Evolutionary conservation across 192 early-diverging fungal species (phyloP).

Genomic region (Piromyces finnis): DNA sequence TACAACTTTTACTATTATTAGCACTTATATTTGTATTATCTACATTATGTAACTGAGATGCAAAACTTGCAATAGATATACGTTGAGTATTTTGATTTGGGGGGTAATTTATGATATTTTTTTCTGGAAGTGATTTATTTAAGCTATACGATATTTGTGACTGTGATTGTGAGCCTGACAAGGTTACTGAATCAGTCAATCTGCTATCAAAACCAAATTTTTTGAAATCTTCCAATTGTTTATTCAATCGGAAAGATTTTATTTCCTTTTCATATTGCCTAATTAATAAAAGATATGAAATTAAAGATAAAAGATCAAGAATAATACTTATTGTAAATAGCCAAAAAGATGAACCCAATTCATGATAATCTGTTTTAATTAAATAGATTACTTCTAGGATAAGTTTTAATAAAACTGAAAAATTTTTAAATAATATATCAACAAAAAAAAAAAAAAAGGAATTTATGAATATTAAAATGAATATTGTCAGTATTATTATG

Average conservation of each 20-base stretch:
- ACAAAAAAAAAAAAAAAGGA: too few relatives aligned
- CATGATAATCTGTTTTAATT: not conserved
- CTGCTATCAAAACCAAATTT: not conserved
- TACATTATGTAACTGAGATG: not conserved
- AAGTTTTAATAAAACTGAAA: not conserved
- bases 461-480: too few relatives aligned
- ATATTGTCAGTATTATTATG: too few relatives aligned
- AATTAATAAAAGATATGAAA: not conserved
- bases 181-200: not conserved
- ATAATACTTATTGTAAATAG: not conserved
- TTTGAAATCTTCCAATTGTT: not conserved
- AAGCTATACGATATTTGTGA: not conserved
- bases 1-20: not conserved
- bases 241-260: not conserved
- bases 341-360: not conserved
- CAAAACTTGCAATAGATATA: not conserved
- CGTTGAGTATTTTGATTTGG: not conserved
- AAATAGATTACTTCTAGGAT: not conserved
- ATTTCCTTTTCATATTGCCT: not conserved
- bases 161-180: not conserved
- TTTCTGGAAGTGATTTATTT: not conserved
- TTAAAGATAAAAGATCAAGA: not conserved
- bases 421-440: too few relatives aligned
- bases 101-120: not conserved
- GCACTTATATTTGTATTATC: not conserved